Evolutionary conservation across 768 basidiomycete species (phyloP).

Genomic region (Tulasnella sp.): DNA sequence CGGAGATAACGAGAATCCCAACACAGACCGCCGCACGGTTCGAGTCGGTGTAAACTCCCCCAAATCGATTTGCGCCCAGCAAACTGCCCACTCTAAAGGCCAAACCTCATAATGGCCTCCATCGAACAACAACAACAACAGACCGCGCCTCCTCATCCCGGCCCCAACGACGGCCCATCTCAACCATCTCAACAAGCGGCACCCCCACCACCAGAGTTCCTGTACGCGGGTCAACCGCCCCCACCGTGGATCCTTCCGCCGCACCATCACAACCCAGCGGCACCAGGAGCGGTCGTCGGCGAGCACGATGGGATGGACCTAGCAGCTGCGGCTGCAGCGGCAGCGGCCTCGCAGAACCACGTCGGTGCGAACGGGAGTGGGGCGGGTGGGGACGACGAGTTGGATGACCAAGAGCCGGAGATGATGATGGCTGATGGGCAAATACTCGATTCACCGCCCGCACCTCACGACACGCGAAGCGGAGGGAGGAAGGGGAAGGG

Average conservation of each 20-base stretch:
- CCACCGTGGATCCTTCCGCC: conserved; percentile 9
- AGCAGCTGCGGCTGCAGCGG: neutral
- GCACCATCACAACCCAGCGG: neutral
- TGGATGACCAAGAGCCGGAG: conserved; percentile 26
- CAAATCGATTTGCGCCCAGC: conserved; percentile 32
- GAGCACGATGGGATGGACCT: neutral
- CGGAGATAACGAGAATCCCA: too few relatives aligned
- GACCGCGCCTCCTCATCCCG: conserved; percentile 9
- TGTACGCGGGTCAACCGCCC: conserved; percentile 4
- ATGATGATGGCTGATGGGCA: conserved; percentile 31
- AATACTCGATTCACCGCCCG: neutral
- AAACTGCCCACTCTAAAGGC: conserved; percentile 24
- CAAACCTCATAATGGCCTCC: conserved; percentile 5
- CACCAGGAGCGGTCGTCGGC: neutral
- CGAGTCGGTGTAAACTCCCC: conserved; percentile 21
- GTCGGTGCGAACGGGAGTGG: neutral
- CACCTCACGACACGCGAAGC: neutral
- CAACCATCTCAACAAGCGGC: neutral
- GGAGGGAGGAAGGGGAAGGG: neutral
- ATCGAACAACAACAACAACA: conserved; percentile 33
- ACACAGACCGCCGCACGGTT: too few relatives aligned
- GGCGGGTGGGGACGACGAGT: neutral
- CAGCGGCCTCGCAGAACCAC: neutral
- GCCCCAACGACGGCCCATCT: neutral
- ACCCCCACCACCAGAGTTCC: neutral